phyloP scores from a whole-genome alignment of 345 rosid genomes.

The Linum tenue region DNA sequence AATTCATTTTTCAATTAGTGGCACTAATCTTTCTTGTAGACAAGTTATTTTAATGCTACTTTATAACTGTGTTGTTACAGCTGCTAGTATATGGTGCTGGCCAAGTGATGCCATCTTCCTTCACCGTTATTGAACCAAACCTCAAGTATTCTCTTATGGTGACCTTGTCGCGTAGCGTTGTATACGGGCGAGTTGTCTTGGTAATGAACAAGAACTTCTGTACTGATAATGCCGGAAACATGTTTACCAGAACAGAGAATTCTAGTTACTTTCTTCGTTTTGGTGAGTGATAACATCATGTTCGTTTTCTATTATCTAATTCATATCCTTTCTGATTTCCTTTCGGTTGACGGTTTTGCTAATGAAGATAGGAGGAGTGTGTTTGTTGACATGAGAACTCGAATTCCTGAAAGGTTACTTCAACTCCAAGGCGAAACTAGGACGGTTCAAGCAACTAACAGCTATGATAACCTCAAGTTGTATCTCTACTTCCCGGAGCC shows the following conservation, averaged over 20 bases:
- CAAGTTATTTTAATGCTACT: not conserved
- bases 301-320: not conserved
- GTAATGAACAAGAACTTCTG: slow-evolving; percentile 68
- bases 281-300: slow-evolving; percentile 40
- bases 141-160: slow-evolving; percentile 65
- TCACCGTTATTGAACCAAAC: slow-evolving; percentile 41
- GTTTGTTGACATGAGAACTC: slow-evolving; percentile 51
- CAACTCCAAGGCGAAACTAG: slow-evolving; percentile 50
- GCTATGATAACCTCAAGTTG: slow-evolving; percentile 45
- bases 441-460: slow-evolving; percentile 75
- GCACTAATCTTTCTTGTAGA: not conserved
- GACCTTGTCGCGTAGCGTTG: slow-evolving; percentile 40
- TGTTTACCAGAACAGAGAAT: slow-evolving; percentile 49
- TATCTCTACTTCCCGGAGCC: slow-evolving; percentile 74
- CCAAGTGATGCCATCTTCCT: slow-evolving; percentile 69
- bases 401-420: slow-evolving; percentile 61
- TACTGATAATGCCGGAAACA: slow-evolving; percentile 67
- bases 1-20: not conserved
- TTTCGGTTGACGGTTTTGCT: slow-evolving; percentile 15
- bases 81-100: slow-evolving; percentile 86
- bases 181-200: slow-evolving; percentile 55
- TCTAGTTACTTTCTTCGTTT: slow-evolving; percentile 64
- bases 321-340: not conserved
- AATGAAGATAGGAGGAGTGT: slow-evolving; percentile 66
- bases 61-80: slow-evolving; percentile 30